A percentile compares a stretch with the other conserved stretches of the same genome.
Conservation (phyloP, 441 rosid species). For the Euphorbia schlechtendalii region DNA sequence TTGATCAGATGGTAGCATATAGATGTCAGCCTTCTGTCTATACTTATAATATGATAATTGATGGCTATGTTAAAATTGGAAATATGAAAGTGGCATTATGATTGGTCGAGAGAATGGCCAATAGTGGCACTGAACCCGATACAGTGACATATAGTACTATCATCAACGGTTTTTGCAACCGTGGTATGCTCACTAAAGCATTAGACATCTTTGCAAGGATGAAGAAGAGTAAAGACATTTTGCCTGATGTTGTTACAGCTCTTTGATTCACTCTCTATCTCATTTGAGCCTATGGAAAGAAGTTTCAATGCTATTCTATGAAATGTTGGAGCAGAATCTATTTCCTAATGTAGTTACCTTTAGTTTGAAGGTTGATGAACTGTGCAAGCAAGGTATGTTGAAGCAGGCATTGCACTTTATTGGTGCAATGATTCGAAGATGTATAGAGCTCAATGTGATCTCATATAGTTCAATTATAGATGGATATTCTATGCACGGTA, state of each 20-base stretch:
- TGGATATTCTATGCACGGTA: too few species aligned
- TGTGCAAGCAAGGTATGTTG: too few species aligned
- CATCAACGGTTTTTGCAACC: background rate
- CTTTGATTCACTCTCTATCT: too few species aligned
- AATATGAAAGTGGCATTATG: background rate
- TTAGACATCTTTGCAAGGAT: too few species aligned
- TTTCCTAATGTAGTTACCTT: background rate
- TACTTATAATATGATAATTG: background rate
- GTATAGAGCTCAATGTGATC: too few species aligned
- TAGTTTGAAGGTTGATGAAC: background rate
- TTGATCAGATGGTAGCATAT: background rate
- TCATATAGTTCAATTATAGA: too few species aligned
- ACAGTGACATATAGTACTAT: background rate
- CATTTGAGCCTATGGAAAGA: background rate
- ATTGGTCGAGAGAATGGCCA: conserved; percentile 5
- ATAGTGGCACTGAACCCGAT: background rate
- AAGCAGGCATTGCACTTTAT: too few species aligned
- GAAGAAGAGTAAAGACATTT: too few species aligned
- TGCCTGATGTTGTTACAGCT: too few species aligned
- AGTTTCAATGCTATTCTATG: background rate
- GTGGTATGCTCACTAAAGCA: background rate
- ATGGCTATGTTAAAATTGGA: too few species aligned
- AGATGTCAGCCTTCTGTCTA: background rate
- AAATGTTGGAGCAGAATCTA: background rate
- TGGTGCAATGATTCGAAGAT: too few species aligned